Conservation (phyloP, 2,329 filamentous ascomycete genomes). For the Phialocephala subalpina region DNA sequence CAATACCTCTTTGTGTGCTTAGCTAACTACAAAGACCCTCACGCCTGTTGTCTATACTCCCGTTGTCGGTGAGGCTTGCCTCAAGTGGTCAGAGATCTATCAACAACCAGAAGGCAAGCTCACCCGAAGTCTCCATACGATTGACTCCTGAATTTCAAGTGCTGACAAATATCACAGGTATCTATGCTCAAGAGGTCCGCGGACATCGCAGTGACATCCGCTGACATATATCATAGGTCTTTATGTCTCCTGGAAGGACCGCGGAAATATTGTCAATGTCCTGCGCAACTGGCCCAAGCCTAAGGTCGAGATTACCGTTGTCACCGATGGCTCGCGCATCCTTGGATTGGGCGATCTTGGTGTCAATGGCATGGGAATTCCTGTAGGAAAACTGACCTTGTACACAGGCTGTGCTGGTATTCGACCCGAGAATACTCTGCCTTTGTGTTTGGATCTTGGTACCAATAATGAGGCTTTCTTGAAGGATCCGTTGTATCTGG, state of each 20-base stretch:
- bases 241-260: conserved; percentile 75
- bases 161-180: not conserved
- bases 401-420: conserved; percentile 89
- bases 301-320: conserved; percentile 66
- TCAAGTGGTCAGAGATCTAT: conserved; percentile 79
- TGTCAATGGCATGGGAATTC: conserved; percentile 84
- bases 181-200: not conserved
- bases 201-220: not conserved
- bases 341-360: conserved; percentile 84
- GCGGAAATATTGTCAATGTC: conserved; percentile 69
- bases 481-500: conserved; percentile 81
- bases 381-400: conserved; percentile 81
- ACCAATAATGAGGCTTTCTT: conserved; percentile 81
- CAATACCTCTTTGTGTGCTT: not conserved
- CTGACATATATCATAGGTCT: conserved; percentile 48
- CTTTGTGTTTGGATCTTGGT: conserved; percentile 84
- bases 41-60: conserved; percentile 68
- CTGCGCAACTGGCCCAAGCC: conserved; percentile 75
- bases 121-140: not conserved
- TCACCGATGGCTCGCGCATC: conserved; percentile 71
- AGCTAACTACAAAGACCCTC: conserved; percentile 41
- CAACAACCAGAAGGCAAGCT: conserved; percentile 70
- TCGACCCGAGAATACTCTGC: conserved; percentile 79
- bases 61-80: conserved; percentile 74
- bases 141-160: not conserved